Evolutionary conservation across 2,329 filamentous ascomycete genomes (phyloP).

Genomic region (Colletotrichum simmondsii): DNA sequence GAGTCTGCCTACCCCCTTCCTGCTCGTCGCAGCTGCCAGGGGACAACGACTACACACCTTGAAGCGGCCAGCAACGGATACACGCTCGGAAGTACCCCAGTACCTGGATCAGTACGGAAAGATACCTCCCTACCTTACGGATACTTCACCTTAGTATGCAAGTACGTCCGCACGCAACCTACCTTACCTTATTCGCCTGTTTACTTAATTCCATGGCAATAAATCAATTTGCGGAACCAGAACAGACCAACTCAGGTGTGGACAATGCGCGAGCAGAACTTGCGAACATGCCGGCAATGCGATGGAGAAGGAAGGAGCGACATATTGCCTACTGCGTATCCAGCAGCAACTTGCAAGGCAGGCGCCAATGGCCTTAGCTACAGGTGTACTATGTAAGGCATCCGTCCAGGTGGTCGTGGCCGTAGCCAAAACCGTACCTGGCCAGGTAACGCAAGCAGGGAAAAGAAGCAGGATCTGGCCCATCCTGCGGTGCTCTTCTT

Average conservation of each 20-base stretch:
- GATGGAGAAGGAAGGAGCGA: not conserved
- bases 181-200: not conserved
- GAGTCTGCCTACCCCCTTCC: conserved; percentile 2
- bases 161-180: conserved; percentile 21
- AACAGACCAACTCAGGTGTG: conserved; percentile 17
- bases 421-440: not conserved
- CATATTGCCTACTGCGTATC: not conserved
- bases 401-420: not conserved
- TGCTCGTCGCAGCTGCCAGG: conserved; percentile 4
- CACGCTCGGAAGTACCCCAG: conserved; percentile 20
- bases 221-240: not conserved
- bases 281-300: not conserved
- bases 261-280: not conserved
- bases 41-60: not conserved
- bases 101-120: conserved; percentile 18
- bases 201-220: not conserved
- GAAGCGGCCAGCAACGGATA: not conserved
- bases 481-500: not conserved
- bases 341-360: not conserved
- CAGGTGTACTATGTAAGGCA: not conserved
- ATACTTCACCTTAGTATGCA: not conserved
- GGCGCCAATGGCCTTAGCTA: not conserved
- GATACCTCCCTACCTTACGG: conserved; percentile 10
- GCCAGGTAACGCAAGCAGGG: not conserved
- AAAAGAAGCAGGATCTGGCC: not conserved